A percentile compares a stretch with the other conserved stretches of the same genome.
These are phyloP conservation scores for Wickerhamiella azyma DNA, from an alignment of 805 yeast species.

Conservation along the genomic window DNA sequence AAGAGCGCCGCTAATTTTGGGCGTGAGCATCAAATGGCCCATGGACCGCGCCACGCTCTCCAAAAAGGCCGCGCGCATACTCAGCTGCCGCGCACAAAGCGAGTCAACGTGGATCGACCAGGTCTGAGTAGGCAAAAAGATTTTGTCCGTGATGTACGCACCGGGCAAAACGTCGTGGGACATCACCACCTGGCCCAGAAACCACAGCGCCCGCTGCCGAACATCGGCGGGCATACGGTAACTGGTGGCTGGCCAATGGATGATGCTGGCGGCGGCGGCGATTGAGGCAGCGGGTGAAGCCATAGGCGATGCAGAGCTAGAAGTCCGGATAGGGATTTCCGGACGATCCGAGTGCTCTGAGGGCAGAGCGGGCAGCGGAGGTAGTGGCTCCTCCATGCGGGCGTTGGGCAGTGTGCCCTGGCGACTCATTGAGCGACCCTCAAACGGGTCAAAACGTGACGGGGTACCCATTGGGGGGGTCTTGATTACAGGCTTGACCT, in stretches of 20 bases:
- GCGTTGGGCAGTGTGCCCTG: too few species aligned
- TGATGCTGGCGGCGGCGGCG: background rate
- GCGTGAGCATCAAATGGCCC: background rate
- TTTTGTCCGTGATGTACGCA: conserved; percentile 7
- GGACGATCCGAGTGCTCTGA: too few species aligned
- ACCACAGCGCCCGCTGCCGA: conserved; percentile 7
- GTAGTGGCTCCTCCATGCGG: too few species aligned
- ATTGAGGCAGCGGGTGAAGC: too few species aligned
- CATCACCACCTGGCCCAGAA: conserved; percentile 5
- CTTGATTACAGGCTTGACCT: background rate
- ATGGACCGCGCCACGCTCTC: conserved; percentile 1
- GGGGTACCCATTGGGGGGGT: background rate
- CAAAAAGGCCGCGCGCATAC: conserved; percentile 7
- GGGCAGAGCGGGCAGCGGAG: too few species aligned
- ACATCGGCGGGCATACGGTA: background rate
- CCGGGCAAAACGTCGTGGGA: conserved; percentile 4
- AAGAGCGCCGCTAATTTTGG: background rate
- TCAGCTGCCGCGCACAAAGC: background rate
- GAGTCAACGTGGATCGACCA: conserved; percentile 5
- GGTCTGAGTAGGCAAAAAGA: conserved; percentile 6
- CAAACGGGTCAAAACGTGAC: too few species aligned
- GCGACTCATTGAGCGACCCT: too few species aligned
- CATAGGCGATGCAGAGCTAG: too few species aligned
- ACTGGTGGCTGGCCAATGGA: background rate
- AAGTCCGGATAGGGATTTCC: too few species aligned